These are phyloP conservation scores for Fragaria ananassa DNA, from an alignment of 306 rosid genomes.

Conservation along the genomic window DNA sequence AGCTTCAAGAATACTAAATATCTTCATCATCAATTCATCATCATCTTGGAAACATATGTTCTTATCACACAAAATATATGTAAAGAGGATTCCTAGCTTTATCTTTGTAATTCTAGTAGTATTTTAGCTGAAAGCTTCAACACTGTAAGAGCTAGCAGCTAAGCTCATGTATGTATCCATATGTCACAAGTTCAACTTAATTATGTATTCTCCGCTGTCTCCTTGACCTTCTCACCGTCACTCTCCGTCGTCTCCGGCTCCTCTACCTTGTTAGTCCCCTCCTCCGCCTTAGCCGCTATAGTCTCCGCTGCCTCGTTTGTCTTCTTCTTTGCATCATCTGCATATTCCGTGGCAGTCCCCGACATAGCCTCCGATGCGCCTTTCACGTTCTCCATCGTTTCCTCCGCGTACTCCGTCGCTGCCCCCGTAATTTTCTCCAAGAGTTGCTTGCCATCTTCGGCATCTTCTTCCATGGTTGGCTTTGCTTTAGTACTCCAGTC, in stretches of 20 bases:
- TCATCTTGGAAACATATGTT: not conserved
- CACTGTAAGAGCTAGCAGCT: not conserved
- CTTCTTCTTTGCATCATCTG: conserved; percentile 45
- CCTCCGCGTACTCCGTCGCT: not conserved
- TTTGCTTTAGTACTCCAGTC: conserved; percentile 22
- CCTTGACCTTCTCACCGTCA: conserved; percentile 17
- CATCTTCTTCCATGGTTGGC: conserved; percentile 20
- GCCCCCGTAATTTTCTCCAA: conserved; percentile 23
- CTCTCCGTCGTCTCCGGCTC: conserved; percentile 33
- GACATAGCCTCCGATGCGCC: conserved; percentile 5
- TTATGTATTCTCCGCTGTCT: conserved; percentile 25
- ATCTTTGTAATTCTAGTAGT: not conserved
- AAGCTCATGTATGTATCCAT: not conserved
- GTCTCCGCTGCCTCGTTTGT: conserved; percentile 10
- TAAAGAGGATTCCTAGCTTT: not conserved
- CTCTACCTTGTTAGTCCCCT: conserved; percentile 18
- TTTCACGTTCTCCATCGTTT: conserved; percentile 6
- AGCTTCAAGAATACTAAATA: not conserved
- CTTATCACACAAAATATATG: no score
- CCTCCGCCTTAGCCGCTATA: conserved; percentile 23
- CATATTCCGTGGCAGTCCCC: conserved; percentile 36
- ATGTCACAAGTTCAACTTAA: not conserved
- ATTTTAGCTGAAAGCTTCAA: not conserved
- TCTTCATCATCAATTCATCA: not conserved
- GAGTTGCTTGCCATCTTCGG: conserved; percentile 14